Base-by-base conservation (phyloP, 805 yeast species). In the Yueomyces sp. region DNA sequence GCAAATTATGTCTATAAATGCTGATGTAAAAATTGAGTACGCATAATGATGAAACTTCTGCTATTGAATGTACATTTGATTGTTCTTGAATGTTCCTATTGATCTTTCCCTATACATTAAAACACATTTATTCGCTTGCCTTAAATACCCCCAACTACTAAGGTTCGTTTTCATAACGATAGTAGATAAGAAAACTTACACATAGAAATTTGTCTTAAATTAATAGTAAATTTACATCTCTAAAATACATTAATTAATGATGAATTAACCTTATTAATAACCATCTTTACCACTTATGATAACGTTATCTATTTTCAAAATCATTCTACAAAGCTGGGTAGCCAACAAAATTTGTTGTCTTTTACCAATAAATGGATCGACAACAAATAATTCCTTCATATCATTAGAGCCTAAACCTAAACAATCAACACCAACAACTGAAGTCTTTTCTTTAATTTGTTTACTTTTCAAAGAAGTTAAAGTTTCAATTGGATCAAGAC, bases 321-420 rank as follows among this genome's bases (percentile, higher is more conserved):
- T 87, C 98, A 92, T 92, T 69, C 98, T 79, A 45, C 96, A 87
- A 62, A 92, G 74, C 68, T 92, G 99, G 11, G 99, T 92, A 40
- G 98, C 98, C 63, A 92, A 73, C 60, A 85, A 68, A 52, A 92
- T 74, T 67, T 92, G 99, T 65, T 92, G 97, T 64, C 85, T 87
- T 73, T 92, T 92, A 57, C 98, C 96, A 54, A 92, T 88, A 61
- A 86, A 77, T 44, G 99, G 97, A 64, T 92, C 98, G 53, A 92
- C 87, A 41, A 92, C 95, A 62, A 90, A 92, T 57, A 84, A 70
- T 57, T 87, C 86, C 60, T 81, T 84, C 98, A 92, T 92, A 64
- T 92, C 94, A 61, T 81, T 85, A 41, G 84, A 76, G 42, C 92
- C 92, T 52, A 72, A 74, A 49, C 94, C 94, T 58, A 94, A 69